phyloP scores from a whole-genome alignment of 805 yeast species.

The Kazachstania martiniae region DNA sequence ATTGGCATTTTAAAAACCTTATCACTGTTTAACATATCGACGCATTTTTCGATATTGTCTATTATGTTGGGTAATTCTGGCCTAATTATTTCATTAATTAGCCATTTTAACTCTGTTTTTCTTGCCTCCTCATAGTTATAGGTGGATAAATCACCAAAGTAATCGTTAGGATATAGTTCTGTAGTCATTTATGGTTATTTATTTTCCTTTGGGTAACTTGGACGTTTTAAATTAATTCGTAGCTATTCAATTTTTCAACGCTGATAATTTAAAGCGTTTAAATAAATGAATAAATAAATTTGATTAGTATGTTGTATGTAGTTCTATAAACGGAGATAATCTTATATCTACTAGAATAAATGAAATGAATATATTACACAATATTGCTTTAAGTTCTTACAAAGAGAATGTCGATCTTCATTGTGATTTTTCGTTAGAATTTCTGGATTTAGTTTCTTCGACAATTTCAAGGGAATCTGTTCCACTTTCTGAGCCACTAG shows the following conservation, averaged over 20 bases:
- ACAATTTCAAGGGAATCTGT: too few species aligned
- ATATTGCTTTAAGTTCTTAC: too few species aligned
- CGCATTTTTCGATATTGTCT: conserved; percentile 34
- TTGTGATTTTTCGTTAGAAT: too few species aligned
- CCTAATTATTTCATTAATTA: conserved; percentile 35
- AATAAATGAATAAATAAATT: too few species aligned
- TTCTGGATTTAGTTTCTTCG: too few species aligned
- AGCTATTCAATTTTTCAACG: too few species aligned
- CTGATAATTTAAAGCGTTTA: too few species aligned
- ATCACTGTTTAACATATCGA: conserved; percentile 30
- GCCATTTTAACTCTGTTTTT: conserved; percentile 32
- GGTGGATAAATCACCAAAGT: conserved; percentile 12
- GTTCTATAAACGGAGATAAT: too few species aligned
- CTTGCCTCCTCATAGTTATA: conserved; percentile 6
- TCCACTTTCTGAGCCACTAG: background rate
- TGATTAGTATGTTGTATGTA: too few species aligned
- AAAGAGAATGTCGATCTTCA: too few species aligned
- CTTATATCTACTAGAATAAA: too few species aligned
- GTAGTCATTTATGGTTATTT: conserved; percentile 23
- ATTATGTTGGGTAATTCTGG: conserved; percentile 39
- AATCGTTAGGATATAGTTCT: conserved; percentile 24
- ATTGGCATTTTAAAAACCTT: conserved; percentile 45
- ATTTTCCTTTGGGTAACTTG: background rate
- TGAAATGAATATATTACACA: too few species aligned
- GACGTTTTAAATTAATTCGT: background rate